Evolutionary conservation across 805 yeast genomes (phyloP).

Genomic region (Kluyveromyces wickerhamii): DNA sequence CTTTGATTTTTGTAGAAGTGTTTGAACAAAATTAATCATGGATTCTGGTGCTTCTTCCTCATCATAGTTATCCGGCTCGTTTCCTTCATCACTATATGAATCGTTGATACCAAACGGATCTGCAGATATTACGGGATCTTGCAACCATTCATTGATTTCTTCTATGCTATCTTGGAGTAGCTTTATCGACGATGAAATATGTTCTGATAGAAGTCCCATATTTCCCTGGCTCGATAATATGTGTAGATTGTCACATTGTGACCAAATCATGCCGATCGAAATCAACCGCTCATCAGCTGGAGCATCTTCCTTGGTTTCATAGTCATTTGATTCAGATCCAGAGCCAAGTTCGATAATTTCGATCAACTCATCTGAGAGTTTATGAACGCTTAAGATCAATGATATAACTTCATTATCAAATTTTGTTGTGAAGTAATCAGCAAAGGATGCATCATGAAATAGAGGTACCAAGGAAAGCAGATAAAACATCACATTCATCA

Average conservation of each 20-base stretch:
- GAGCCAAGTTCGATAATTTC: conserved; percentile 1
- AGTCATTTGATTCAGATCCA: neutral
- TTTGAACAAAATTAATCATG: conserved; percentile 35
- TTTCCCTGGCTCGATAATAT: conserved; percentile 41
- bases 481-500: conserved; percentile 22
- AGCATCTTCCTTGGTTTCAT: conserved; percentile 12
- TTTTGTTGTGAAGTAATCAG: conserved; percentile 14
- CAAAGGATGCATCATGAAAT: conserved; percentile 18
- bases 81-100: conserved; percentile 24
- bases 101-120: conserved; percentile 46
- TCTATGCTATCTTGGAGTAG: conserved; percentile 55
- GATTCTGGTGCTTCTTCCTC: conserved; percentile 24
- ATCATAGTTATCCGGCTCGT: too few relatives aligned
- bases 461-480: conserved; percentile 23
- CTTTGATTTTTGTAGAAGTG: conserved; percentile 39
- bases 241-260: conserved; percentile 45
- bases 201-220: conserved; percentile 42
- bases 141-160: conserved; percentile 64
- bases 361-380: conserved; percentile 2
- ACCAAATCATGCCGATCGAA: conserved; percentile 65
- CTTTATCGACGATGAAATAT: conserved; percentile 29
- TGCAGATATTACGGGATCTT: conserved; percentile 43
- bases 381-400: conserved; percentile 1
- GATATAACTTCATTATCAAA: conserved; percentile 12
- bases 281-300: conserved; percentile 39